phyloP scores from a whole-genome alignment of 768 basidiomycete species.

The Steccherinum ochraceum region DNA sequence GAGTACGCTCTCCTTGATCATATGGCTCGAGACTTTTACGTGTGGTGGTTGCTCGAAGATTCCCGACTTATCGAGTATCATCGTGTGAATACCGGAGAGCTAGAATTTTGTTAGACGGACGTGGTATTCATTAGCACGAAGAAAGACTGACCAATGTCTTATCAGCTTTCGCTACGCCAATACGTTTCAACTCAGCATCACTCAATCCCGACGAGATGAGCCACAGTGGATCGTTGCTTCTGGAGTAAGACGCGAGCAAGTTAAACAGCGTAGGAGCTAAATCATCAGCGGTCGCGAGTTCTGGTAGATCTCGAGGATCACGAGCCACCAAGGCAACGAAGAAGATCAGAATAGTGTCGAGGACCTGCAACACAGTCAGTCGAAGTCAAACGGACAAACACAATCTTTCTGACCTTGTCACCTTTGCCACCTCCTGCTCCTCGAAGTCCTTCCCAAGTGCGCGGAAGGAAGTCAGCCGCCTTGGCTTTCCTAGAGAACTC shows the following conservation, averaged over 20 bases:
- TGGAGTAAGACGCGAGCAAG: constrained; percentile 16
- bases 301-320: constrained; percentile 47
- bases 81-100: constrained; percentile 29
- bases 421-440: constrained; percentile 52
- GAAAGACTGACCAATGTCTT: constrained; percentile 38
- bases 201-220: constrained; percentile 28
- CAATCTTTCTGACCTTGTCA: constrained; percentile 46
- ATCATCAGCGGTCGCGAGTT: constrained; percentile 38
- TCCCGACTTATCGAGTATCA: constrained; percentile 29
- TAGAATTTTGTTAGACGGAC: constrained; percentile 16
- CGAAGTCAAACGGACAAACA: neutral
- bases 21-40: too few species aligned
- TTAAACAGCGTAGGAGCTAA: constrained; percentile 22
- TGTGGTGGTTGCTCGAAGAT: constrained; percentile 14
- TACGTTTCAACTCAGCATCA: constrained; percentile 41
- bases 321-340: constrained; percentile 59
- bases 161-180: constrained; percentile 55
- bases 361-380: constrained; percentile 34
- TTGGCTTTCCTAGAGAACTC: constrained; percentile 80
- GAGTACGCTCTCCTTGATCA: too few species aligned
- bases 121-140: neutral
- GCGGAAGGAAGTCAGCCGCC: constrained; percentile 63
- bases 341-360: constrained; percentile 57
- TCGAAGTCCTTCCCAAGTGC: constrained; percentile 62
- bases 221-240: constrained; percentile 44